These are phyloP conservation scores for Suillus subalutaceus DNA, from an alignment of 768 basidiomycete genomes.

Conservation along the genomic window DNA sequence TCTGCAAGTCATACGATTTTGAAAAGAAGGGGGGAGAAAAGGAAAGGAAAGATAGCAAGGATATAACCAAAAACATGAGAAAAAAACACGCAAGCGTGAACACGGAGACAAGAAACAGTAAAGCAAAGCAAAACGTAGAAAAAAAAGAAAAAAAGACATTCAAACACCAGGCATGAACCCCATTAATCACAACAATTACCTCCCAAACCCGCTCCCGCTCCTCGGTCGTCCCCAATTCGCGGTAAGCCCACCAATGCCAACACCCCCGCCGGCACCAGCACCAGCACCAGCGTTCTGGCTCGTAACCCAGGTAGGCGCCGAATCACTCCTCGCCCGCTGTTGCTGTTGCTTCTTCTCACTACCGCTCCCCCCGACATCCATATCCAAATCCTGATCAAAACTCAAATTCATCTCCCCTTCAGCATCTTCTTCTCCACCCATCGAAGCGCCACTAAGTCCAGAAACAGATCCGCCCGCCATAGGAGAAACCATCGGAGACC, in stretches of 20 bases:
- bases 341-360: slow-evolving; percentile 21
- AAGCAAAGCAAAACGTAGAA: not conserved
- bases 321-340: slow-evolving; percentile 27
- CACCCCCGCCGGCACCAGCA: slow-evolving; percentile 19
- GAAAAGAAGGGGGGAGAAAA: not conserved
- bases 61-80: not conserved
- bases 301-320: slow-evolving; percentile 25
- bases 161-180: slow-evolving; percentile 4
- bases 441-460: slow-evolving; percentile 17
- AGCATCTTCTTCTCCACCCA: slow-evolving; percentile 12
- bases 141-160: not conserved
- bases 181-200: slow-evolving; percentile 16
- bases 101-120: not conserved
- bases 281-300: slow-evolving; percentile 11
- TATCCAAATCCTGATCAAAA: not conserved
- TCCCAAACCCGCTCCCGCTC: slow-evolving; percentile 30
- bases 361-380: slow-evolving; percentile 10
- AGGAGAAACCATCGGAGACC: slow-evolving; percentile 1
- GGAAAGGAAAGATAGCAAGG: not conserved
- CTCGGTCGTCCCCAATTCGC: slow-evolving; percentile 34
- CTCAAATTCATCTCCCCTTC: slow-evolving; percentile 31
- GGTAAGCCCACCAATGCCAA: slow-evolving; percentile 26
- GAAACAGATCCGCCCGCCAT: not conserved
- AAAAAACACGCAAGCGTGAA: slow-evolving; percentile 3
- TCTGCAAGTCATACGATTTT: not conserved